Percentiles rank a stretch among this genome's conserved stretches.
These are phyloP conservation scores for Boletus pseudo-olivaceus DNA, from an alignment of 768 basidiomycete genomes.

Conservation along the genomic window DNA sequence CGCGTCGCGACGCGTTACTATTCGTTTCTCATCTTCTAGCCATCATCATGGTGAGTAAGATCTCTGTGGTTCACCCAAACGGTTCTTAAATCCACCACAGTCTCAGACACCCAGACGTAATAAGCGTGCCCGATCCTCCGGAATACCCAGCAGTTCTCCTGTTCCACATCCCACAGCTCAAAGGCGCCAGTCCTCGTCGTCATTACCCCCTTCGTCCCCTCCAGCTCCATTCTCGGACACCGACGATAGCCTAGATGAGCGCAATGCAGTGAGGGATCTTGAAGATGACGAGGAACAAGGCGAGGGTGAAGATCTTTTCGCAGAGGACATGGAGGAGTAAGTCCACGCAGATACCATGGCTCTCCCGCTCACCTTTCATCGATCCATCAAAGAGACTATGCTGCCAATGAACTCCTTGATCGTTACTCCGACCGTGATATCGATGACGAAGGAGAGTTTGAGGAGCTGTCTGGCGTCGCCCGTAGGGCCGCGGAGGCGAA, in stretches of 20 bases:
- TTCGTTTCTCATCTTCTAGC: constrained; percentile 16
- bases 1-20: constrained; percentile 50
- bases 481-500: constrained; percentile 80
- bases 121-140: constrained; percentile 62
- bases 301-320: constrained; percentile 94
- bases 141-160: constrained; percentile 47
- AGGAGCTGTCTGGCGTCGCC: constrained; percentile 61
- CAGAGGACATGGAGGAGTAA: constrained; percentile 70
- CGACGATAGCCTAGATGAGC: constrained; percentile 73
- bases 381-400: constrained; percentile 66
- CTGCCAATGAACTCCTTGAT: constrained; percentile 77
- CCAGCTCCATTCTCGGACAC: constrained; percentile 83
- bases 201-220: constrained; percentile 83
- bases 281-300: constrained; percentile 74
- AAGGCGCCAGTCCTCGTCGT: constrained; percentile 62
- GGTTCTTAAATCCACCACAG: constrained; percentile 14
- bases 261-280: constrained; percentile 59
- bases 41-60: constrained; percentile 39
- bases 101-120: constrained; percentile 48
- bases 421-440: constrained; percentile 83
- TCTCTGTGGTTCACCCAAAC: neutral
- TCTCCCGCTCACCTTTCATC: constrained; percentile 9
- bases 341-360: constrained; percentile 21
- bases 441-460: constrained; percentile 74
- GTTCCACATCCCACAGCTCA: constrained; percentile 40